Evolutionary conservation across 495 filamentous ascomycete genomes (phyloP), one percentile per base, ranked within the genome.

Genomic region (Neurospora discreta): DNA sequence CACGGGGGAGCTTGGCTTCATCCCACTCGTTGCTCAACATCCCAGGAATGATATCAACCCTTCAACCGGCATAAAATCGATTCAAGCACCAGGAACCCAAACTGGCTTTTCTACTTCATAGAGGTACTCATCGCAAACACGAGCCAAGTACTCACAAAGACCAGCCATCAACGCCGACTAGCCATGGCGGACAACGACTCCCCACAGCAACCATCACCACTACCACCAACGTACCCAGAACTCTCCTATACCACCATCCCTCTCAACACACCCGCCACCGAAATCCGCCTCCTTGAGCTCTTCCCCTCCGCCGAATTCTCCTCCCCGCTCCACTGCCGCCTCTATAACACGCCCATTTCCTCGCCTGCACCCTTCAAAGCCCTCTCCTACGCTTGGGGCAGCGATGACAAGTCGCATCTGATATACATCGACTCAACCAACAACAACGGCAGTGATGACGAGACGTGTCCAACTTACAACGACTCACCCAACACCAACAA

Each of bases 331-430:
- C 26, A 60, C 3, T 71, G 69, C 36, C 71, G 69, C 70, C 0
- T 75, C 71, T 73, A 69, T 68, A 71, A 4, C 74, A 69, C 68
- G 60, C 3, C 72, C 33, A 52, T 74, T 5, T 11, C n/a, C n/a
- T 7, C 58, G 6, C 71, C 38, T 13, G 39, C 9, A 0, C 52
- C 73, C 9, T 74, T 58, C 70, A 72, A 41, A 70, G 73, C 73
- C 8, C 52, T 74, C 6, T 74, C 73, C 20, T 74, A 74, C 16
- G 65, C 70, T 2, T 72, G 73, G 73, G 70, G 69, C 11, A 33
- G 39, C 40, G 60, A 52, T 33, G 39, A 70, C 18, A 74, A 26
- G 30, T 7, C 70, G 33, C 26, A 69, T 23, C 39, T 26, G 65
- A 71, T 69, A 23, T 30, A 30, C 46, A 0, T 15, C n/a, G 39